Evolutionary conservation across 2,329 filamentous ascomycete genomes (phyloP), one percentile per base, ranked within the genome.

Genomic region (Diplodia intermedia): DNA sequence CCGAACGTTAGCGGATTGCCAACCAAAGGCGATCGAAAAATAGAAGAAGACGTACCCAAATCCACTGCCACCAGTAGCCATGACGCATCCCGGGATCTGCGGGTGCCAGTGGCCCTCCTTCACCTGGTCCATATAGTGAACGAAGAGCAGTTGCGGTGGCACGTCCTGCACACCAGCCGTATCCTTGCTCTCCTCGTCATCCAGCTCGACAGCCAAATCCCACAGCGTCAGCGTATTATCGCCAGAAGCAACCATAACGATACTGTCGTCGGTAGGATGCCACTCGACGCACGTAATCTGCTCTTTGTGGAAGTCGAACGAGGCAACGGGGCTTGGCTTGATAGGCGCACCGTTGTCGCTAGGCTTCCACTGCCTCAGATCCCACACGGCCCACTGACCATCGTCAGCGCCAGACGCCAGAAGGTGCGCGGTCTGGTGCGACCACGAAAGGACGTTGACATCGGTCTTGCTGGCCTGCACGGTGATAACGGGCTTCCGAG

Each of bases 81-180:
- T 90, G 70, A 98, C 82, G 40, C 89, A 89, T 36, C 95, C 95
- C 0, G 93, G 91, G 77, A 98, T 97, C 83, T 99, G 95, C 40
- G 91, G 91, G 82, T 98, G 94, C 94, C 95, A 99, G 82, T 99
- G 95, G 47, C 94, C 83, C 82, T 99, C 95, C 86, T 97, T 98
- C 68, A 93, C 93, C 73, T 92, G 90, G 75, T 96, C 91, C 83
- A 96, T 93, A 78, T 97, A 97, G 82, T 99, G 95, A 76, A 97
- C 93, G 79, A 99, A 99, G 71, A 99, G 83, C 74, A 99, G 82
- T 80, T 99, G 95, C 4, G 95, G 93, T 69, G 95, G 95, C 71
- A 98, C 93, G 71, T 97, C 94, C 75, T 92, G 89, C 50, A 94
- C 89, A 65, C 92, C 93, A 0, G 90, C 93, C 4, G 91, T 94